Conservation (phyloP, 176 grass and related monocot species). For the Phragmites australis region DNA sequence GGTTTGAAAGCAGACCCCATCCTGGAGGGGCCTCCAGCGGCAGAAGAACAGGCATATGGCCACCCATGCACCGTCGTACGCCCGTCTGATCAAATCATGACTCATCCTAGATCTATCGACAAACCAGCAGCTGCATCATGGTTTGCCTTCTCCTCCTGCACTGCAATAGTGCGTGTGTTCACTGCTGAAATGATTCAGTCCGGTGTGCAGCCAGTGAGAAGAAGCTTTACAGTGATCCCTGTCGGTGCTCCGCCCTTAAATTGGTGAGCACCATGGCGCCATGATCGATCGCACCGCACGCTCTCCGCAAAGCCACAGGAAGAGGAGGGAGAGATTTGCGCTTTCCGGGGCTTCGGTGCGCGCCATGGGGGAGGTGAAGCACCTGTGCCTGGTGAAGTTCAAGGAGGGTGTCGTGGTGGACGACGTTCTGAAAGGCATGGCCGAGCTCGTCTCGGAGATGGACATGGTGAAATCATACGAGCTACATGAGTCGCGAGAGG, state of each 20-base stretch:
- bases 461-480: constrained; percentile 53
- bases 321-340: not conserved
- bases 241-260: constrained; percentile 37
- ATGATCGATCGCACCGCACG: constrained; percentile 14
- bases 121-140: not conserved
- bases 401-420: constrained; percentile 53
- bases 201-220: not conserved
- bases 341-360: not conserved
- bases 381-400: constrained; percentile 63
- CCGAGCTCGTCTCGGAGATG: constrained; percentile 47
- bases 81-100: not conserved
- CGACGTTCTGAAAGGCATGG: constrained; percentile 44
- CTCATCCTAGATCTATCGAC: constrained; percentile 29
- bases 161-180: not conserved
- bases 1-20: not conserved
- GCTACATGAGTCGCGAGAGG: constrained; percentile 41
- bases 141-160: not conserved
- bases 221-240: constrained; percentile 15
- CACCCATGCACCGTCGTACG: constrained; percentile 4
- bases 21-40: not conserved
- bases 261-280: constrained; percentile 23
- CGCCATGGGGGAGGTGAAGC: constrained; percentile 61
- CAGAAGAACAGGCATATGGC: not conserved
- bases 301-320: not conserved
- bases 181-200: constrained; percentile 35